A percentile compares a stretch with the other conserved stretches of the same genome.
phyloP scores from a whole-genome alignment of 2,329 filamentous ascomycete genomes.

The Parastagonospora avenae region DNA sequence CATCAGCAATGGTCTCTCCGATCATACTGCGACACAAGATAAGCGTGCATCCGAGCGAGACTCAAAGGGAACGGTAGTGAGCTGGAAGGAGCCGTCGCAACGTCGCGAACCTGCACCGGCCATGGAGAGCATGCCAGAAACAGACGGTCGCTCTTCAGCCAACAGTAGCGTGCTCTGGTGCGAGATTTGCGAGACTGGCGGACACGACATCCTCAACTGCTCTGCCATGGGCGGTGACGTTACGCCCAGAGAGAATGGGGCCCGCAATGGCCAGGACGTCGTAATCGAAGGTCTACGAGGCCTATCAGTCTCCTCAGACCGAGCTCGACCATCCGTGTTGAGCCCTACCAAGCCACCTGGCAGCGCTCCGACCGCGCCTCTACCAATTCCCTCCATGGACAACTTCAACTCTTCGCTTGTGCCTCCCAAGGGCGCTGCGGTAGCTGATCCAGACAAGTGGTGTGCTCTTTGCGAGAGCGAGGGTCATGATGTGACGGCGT shows the following conservation, averaged over 20 bases:
- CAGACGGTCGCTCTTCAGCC: constrained; percentile 62
- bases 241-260: constrained; percentile 24
- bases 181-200: constrained; percentile 90
- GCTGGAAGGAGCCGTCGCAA: constrained; percentile 52
- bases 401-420: constrained; percentile 36
- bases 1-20: constrained; percentile 57
- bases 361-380: constrained; percentile 41
- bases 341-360: constrained; percentile 42
- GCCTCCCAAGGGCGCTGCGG: constrained; percentile 38
- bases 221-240: constrained; percentile 77
- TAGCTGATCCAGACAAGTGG: constrained; percentile 81
- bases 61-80: constrained; percentile 68
- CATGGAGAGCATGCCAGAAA: constrained; percentile 71
- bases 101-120: constrained; percentile 47
- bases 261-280: constrained; percentile 34
- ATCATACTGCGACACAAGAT: constrained; percentile 52
- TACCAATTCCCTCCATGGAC: constrained; percentile 42
- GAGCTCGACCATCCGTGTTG: constrained; percentile 32
- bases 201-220: constrained; percentile 93
- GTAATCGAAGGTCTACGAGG: constrained; percentile 40
- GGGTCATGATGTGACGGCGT: constrained; percentile 94
- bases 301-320: constrained; percentile 41
- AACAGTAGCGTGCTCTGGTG: constrained; percentile 81
- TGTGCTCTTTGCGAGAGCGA: constrained; percentile 96
- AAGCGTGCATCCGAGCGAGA: constrained; percentile 67